Conservation (phyloP, 2,329 filamentous ascomycete genomes). For the Cladosporium sp. region DNA sequence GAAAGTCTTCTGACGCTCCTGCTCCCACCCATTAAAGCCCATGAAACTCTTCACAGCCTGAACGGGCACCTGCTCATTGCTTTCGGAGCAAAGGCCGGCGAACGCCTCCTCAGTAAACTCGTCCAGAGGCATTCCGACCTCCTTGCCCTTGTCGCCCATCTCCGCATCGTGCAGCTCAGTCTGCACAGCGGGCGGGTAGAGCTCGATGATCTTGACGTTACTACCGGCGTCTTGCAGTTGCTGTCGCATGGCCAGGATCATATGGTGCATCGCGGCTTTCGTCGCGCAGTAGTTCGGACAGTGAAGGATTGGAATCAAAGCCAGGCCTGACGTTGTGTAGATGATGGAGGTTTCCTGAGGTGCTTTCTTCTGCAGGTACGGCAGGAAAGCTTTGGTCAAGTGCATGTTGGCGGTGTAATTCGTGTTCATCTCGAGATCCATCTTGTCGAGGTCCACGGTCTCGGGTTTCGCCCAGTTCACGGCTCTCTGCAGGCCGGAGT, state of each 20-base stretch:
- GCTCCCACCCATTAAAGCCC: constrained; percentile 40
- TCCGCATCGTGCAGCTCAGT: constrained; percentile 54
- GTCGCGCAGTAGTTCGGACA: constrained; percentile 52
- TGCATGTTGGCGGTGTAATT: constrained; percentile 50
- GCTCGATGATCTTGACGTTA: constrained; percentile 52
- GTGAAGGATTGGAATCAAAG: constrained; percentile 45
- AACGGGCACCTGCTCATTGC: constrained; percentile 51
- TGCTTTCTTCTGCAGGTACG: constrained; percentile 44
- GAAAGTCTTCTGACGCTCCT: constrained; percentile 43
- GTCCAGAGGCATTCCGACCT: constrained; percentile 52
- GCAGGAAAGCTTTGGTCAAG: constrained; percentile 48
- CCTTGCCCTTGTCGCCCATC: constrained; percentile 38
- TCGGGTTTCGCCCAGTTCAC: constrained; percentile 48
- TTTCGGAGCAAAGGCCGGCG: constrained; percentile 37
- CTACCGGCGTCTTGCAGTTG: constrained; percentile 44
- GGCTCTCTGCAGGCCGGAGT: constrained; percentile 50
- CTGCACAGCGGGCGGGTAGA: constrained; percentile 54
- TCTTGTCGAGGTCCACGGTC: constrained; percentile 40
- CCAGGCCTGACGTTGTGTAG: constrained; percentile 49
- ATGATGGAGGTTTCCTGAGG: constrained; percentile 39
- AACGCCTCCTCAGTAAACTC: constrained; percentile 51
- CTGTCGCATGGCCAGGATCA: constrained; percentile 48
- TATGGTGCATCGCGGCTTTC: constrained; percentile 54
- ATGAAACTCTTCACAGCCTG: constrained; percentile 42
- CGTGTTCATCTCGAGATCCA: constrained; percentile 46